A percentile compares a stretch with the other conserved stretches of the same genome.
Evolutionary conservation across 2,329 filamentous ascomycete species (phyloP).

Genomic region (Pyrenophora teres): DNA sequence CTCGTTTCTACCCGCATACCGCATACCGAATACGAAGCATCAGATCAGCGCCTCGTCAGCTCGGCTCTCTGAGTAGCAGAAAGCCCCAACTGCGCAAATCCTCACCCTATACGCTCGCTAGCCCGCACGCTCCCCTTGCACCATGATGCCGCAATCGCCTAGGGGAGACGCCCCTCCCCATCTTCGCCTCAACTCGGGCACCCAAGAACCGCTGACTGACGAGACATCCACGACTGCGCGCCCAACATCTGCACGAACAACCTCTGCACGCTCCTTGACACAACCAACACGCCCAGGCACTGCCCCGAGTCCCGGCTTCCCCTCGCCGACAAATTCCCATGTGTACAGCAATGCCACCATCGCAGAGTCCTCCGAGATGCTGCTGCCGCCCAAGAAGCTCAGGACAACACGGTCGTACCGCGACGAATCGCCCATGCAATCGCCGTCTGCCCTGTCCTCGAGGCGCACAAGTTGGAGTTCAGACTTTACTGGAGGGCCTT

Average conservation of each 20-base stretch:
- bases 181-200: constrained; percentile 67
- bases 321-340: constrained; percentile 33
- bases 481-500: constrained; percentile 59
- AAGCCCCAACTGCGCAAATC: constrained; percentile 19
- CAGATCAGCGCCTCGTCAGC: constrained; percentile 4
- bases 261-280: constrained; percentile 54
- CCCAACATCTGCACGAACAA: constrained; percentile 48
- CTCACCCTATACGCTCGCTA: constrained; percentile 40
- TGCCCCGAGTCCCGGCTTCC: constrained; percentile 35
- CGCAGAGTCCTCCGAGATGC: constrained; percentile 55
- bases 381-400: constrained; percentile 56
- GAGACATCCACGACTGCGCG: constrained; percentile 32
- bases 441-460: constrained; percentile 61
- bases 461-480: constrained; percentile 69
- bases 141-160: constrained; percentile 40
- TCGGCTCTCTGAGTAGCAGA: constrained; percentile 26
- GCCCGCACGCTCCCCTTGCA: constrained; percentile 2
- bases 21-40: constrained; percentile 3
- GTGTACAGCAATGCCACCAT: constrained; percentile 44
- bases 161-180: constrained; percentile 56
- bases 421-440: constrained; percentile 57
- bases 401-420: constrained; percentile 56
- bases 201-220: constrained; percentile 55
- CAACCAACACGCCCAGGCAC: constrained; percentile 45
- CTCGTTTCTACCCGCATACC: constrained; percentile 24